Percentiles rank a stretch among this genome's conserved stretches.
These are phyloP conservation scores for Starmera caribaea DNA, from an alignment of 805 yeast species.

Conservation along the genomic window DNA sequence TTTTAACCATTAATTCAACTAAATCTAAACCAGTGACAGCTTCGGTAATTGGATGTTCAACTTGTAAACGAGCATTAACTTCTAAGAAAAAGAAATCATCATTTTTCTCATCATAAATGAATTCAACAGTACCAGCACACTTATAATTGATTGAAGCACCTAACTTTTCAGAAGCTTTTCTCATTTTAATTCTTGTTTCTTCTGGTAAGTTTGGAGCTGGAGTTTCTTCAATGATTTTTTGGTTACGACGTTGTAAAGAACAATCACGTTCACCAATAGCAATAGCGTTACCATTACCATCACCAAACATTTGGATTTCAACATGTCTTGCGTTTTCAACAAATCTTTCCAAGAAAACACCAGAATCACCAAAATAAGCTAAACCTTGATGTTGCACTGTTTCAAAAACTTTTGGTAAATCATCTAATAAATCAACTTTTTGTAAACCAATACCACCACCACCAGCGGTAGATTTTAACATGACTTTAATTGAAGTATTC, in stretches of 20 bases:
- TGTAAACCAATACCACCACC: slow-evolving; percentile 99
- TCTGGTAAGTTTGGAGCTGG: slow-evolving; percentile 94
- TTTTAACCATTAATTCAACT: slow-evolving; percentile 93
- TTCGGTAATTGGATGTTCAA: slow-evolving; percentile 96
- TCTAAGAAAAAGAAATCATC: slow-evolving; percentile 92
- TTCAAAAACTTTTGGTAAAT: slow-evolving; percentile 75
- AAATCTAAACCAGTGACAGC: slow-evolving; percentile 89
- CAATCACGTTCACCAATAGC: slow-evolving; percentile 97
- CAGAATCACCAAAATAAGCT: slow-evolving; percentile 89
- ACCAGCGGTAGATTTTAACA: slow-evolving; percentile 98
- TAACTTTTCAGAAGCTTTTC: slow-evolving; percentile 75
- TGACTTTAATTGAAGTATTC: slow-evolving; percentile 62
- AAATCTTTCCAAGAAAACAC: slow-evolving; percentile 90
- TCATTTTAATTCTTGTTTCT: slow-evolving; percentile 61
- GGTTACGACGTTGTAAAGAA: slow-evolving; percentile 94
- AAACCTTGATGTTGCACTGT: slow-evolving; percentile 92
- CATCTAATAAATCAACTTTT: slow-evolving; percentile 76
- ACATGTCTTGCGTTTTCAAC: slow-evolving; percentile 95
- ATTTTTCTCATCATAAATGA: slow-evolving; percentile 76
- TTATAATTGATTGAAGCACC: slow-evolving; percentile 81
- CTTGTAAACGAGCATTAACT: slow-evolving; percentile 94
- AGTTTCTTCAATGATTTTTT: slow-evolving; percentile 92
- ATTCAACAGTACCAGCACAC: slow-evolving; percentile 97
- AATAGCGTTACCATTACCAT: slow-evolving; percentile 86
- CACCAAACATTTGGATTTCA: slow-evolving; percentile 94